phyloP scores from a whole-genome alignment of 768 basidiomycete species.

The Coprinopsis sp. region DNA sequence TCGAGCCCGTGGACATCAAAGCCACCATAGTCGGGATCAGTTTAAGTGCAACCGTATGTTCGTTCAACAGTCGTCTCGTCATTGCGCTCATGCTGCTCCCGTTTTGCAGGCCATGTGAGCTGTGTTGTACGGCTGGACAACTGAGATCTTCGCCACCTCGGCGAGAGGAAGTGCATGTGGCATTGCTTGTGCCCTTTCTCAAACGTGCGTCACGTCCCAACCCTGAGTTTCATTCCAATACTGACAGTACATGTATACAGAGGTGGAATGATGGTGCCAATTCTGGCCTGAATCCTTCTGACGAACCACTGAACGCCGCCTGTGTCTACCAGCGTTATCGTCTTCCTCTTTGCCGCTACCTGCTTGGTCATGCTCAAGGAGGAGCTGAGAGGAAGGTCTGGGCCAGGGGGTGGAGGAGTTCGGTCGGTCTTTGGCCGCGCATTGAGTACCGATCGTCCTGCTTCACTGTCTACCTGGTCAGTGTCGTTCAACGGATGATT shows the following conservation, averaged over 20 bases:
- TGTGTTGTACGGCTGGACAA: constrained; percentile 86
- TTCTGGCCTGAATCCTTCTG: constrained; percentile 70
- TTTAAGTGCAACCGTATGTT: constrained; percentile 62
- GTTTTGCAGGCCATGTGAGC: constrained; percentile 82
- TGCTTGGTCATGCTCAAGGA: constrained; percentile 63
- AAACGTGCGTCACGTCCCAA: constrained; percentile 52
- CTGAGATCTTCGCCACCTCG: constrained; percentile 77
- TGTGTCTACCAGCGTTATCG: constrained; percentile 66
- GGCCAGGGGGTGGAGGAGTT: constrained; percentile 15
- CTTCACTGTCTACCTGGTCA: too few relatives aligned
- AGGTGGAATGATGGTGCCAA: constrained; percentile 85
- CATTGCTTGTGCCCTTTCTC: constrained; percentile 78
- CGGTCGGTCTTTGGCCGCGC: constrained; percentile 21
- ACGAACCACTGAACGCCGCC: constrained; percentile 65
- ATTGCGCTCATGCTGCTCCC: not conserved
- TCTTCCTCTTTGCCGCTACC: constrained; percentile 58
- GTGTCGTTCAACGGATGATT: too few relatives aligned
- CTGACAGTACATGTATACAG: constrained; percentile 34
- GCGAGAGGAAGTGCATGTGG: constrained; percentile 88
- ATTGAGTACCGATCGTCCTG: constrained; percentile 23
- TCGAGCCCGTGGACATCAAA: constrained; percentile 55
- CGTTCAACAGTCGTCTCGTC: not conserved
- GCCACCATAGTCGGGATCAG: constrained; percentile 72
- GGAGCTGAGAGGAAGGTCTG: constrained; percentile 36
- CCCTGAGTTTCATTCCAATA: not conserved